A percentile compares a stretch with the other conserved stretches of the same genome.
Conservation (phyloP, 768 basidiomycete genomes). For the Agaricus blazei region DNA sequence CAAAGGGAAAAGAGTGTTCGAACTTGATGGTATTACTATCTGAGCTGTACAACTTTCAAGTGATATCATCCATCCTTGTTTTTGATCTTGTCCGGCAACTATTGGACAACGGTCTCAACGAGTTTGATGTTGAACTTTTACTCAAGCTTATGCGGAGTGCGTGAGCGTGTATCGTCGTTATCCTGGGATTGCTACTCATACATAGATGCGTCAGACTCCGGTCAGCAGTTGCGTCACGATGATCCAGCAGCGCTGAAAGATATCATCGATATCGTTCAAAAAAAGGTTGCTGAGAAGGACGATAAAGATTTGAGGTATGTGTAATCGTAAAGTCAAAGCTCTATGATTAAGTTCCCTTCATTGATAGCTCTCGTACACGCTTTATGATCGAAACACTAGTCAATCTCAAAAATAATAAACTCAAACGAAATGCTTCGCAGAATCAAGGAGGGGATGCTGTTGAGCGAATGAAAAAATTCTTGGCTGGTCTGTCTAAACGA, state of each 20-base stretch:
- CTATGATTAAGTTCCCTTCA: background rate
- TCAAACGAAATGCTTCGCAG: slow-evolving; percentile 57
- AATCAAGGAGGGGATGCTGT: slow-evolving; percentile 74
- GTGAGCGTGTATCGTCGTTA: slow-evolving; percentile 18
- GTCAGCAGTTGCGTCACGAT: slow-evolving; percentile 84
- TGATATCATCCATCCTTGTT: slow-evolving; percentile 81
- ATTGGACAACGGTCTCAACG: slow-evolving; percentile 57
- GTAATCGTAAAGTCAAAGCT: background rate
- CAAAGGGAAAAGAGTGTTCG: slow-evolving; percentile 77
- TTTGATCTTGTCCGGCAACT: slow-evolving; percentile 86
- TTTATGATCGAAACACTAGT: slow-evolving; percentile 95
- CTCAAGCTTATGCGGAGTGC: slow-evolving; percentile 80
- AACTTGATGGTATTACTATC: slow-evolving; percentile 86
- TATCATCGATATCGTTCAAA: slow-evolving; percentile 79
- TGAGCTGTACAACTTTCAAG: slow-evolving; percentile 95
- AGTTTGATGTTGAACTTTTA: slow-evolving; percentile 82
- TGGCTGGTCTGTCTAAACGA: slow-evolving; percentile 71
- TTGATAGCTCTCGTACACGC: slow-evolving; percentile 72
- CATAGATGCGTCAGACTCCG: slow-evolving; percentile 62
- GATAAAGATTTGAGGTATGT: slow-evolving; percentile 43
- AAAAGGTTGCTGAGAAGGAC: slow-evolving; percentile 52
- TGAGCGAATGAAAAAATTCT: slow-evolving; percentile 84
- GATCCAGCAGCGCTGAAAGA: slow-evolving; percentile 92
- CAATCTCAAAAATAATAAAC: slow-evolving; percentile 90
- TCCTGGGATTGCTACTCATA: background rate